Percentiles rank a stretch among this genome's conserved stretches.
These are phyloP conservation scores for Astrothelium subdiscretum DNA, from an alignment of 495 filamentous ascomycete species.

Conservation along the genomic window DNA sequence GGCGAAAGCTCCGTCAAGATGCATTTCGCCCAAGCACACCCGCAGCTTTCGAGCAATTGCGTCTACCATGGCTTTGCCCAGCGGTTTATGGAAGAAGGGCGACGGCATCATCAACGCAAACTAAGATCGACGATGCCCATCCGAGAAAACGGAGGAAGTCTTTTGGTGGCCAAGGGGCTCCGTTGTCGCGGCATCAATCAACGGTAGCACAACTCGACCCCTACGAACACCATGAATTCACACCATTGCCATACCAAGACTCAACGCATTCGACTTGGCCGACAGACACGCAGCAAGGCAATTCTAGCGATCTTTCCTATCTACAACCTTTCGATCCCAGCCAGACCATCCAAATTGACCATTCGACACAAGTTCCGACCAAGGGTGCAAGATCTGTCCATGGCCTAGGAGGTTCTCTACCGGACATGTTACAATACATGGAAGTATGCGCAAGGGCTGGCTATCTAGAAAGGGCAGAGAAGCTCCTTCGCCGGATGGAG, in stretches of 20 bases:
- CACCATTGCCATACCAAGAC: neutral
- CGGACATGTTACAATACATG: neutral
- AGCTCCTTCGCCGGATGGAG: neutral
- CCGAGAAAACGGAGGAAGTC: neutral
- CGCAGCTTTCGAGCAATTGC: constrained; percentile 1
- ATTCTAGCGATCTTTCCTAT: neutral
- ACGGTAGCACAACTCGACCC: neutral
- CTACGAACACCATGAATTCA: neutral
- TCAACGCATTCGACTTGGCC: neutral
- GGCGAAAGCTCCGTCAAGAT: neutral
- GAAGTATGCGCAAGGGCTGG: neutral
- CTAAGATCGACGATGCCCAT: neutral
- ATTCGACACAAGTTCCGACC: neutral
- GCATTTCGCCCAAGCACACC: neutral
- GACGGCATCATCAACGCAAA: neutral
- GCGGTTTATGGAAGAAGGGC: neutral
- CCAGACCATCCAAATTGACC: neutral
- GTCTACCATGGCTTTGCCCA: neutral
- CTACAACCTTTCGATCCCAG: neutral
- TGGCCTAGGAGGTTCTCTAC: neutral
- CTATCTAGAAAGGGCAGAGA: neutral
- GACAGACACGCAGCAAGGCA: neutral
- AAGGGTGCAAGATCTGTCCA: neutral
- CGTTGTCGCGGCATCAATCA: neutral
- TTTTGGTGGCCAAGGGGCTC: neutral